These are phyloP conservation scores for Ceratobasidium sp. DNA, from an alignment of 1,284 basidiomycete genomes.

Conservation along the genomic window DNA sequence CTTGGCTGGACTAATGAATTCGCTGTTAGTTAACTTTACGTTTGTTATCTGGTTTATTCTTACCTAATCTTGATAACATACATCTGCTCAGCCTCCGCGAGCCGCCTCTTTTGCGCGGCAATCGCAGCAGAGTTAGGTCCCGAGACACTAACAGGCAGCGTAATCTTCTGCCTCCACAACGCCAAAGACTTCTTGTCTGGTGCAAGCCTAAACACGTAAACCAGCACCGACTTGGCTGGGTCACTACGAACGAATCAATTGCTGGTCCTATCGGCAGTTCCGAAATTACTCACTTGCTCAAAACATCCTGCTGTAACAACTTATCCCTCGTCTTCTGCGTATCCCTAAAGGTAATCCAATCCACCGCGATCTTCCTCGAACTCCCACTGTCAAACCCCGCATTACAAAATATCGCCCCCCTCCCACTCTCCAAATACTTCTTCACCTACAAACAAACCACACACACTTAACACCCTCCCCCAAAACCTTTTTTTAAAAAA, in stretches of 20 bases:
- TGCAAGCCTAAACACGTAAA: conserved; percentile 18
- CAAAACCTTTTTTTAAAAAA: not conserved
- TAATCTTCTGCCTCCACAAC: conserved; percentile 16
- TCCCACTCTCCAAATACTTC: conserved; percentile 10
- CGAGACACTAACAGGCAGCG: not conserved
- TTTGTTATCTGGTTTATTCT: not conserved
- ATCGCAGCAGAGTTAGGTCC: conserved; percentile 10
- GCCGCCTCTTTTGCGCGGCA: conserved; percentile 3
- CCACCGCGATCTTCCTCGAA: conserved; percentile 18
- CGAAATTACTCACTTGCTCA: conserved; percentile 17
- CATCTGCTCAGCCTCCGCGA: not conserved
- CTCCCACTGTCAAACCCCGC: not conserved
- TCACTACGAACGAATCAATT: conserved; percentile 7
- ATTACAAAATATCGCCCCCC: conserved; percentile 38
- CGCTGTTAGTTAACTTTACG: too few relatives aligned
- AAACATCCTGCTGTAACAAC: conserved; percentile 24
- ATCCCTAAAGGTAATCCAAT: conserved; percentile 41
- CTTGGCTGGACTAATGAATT: too few relatives aligned
- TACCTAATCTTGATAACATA: conserved; percentile 43
- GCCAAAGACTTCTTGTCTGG: conserved; percentile 19
- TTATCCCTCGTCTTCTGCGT: conserved; percentile 36
- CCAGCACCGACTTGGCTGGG: conserved; percentile 15
- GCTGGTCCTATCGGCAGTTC: not conserved
- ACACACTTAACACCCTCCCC: not conserved
- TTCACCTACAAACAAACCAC: not conserved